These are phyloP conservation scores for Butyriboletus loyo DNA, from an alignment of 768 basidiomycete species.

Conservation along the genomic window DNA sequence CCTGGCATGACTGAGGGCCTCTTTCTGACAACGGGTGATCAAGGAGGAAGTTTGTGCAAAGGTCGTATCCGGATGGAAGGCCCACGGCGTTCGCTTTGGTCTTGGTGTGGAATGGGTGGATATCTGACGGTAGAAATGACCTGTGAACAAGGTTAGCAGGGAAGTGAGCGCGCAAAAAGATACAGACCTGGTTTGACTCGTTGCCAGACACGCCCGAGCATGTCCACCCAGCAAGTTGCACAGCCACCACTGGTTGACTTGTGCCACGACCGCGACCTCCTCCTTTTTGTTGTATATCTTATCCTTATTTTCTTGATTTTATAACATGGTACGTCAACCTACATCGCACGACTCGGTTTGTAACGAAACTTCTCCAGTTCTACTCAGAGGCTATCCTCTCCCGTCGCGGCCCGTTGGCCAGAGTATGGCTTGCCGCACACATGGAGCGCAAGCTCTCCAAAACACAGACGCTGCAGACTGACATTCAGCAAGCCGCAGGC, in stretches of 20 bases:
- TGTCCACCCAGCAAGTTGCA: slow-evolving; percentile 4
- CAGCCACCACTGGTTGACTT: slow-evolving; percentile 27
- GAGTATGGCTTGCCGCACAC: slow-evolving; percentile 99
- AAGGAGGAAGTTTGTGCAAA: slow-evolving; percentile 26
- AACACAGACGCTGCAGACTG: slow-evolving; percentile 89
- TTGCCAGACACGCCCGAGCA: slow-evolving; percentile 8
- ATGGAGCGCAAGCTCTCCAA: slow-evolving; percentile 98
- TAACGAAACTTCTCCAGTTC: slow-evolving; percentile 49
- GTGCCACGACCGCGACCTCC: slow-evolving; percentile 5
- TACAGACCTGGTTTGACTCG: not conserved
- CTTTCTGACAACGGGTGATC: slow-evolving; percentile 32
- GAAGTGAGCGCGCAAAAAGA: not conserved
- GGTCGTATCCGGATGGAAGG: slow-evolving; percentile 23
- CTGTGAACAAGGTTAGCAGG: not conserved
- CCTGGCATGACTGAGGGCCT: slow-evolving; percentile 32
- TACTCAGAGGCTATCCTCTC: slow-evolving; percentile 94
- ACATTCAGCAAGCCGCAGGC: slow-evolving; percentile 94
- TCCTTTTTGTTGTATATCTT: slow-evolving; percentile 19
- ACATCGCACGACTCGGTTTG: fast-evolving
- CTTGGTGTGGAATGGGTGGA: not conserved
- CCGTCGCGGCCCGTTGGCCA: slow-evolving; percentile 89
- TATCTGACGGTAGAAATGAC: not conserved
- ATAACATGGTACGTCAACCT: slow-evolving; percentile 20
- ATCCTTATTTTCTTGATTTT: slow-evolving; percentile 19
- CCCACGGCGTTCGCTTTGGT: slow-evolving; percentile 23